phyloP scores from a whole-genome alignment of 192 early-diverging fungal genomes.

The Entomortierella beljakovae region DNA sequence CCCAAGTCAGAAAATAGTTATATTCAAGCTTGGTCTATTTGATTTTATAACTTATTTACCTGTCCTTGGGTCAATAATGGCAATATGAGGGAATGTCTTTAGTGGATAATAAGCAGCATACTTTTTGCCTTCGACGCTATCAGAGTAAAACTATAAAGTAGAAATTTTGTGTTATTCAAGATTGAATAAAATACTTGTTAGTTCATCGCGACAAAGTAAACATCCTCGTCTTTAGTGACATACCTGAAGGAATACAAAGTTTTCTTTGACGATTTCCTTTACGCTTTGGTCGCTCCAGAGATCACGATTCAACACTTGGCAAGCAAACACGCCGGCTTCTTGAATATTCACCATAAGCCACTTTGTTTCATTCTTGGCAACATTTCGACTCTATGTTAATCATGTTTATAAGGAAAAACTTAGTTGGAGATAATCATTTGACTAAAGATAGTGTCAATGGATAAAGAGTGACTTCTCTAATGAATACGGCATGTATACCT shows the following conservation, averaged over 20 bases:
- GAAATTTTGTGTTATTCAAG: conserved; percentile 1
- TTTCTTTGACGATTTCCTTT: conserved; percentile 78
- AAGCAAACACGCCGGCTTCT: conserved; percentile 85
- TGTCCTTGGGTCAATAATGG: conserved; percentile 90
- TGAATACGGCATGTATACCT: conserved; percentile 41
- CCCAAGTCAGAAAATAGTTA: not conserved
- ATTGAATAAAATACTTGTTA: not conserved
- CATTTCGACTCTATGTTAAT: conserved; percentile 66
- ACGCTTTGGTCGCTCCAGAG: conserved; percentile 87
- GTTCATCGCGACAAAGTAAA: not conserved
- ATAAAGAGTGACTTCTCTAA: not conserved
- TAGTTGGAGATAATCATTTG: too few relatives aligned
- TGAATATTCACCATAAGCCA: conserved; percentile 93
- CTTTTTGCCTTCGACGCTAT: conserved; percentile 76
- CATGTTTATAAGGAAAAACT: not conserved
- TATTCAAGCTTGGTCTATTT: too few relatives aligned
- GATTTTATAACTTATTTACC: too few relatives aligned
- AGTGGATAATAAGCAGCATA: conserved; percentile 83
- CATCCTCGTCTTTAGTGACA: not conserved
- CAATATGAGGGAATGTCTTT: conserved; percentile 81
- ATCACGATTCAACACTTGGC: conserved; percentile 93
- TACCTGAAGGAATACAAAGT: conserved; percentile 92
- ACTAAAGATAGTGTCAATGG: not conserved
- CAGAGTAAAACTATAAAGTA: conserved; percentile 53
- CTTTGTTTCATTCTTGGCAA: conserved; percentile 70